Evolutionary conservation across 495 filamentous ascomycete species (phyloP), one percentile per base, ranked within the genome.

Genomic region (Aspergillus avenaceus): DNA sequence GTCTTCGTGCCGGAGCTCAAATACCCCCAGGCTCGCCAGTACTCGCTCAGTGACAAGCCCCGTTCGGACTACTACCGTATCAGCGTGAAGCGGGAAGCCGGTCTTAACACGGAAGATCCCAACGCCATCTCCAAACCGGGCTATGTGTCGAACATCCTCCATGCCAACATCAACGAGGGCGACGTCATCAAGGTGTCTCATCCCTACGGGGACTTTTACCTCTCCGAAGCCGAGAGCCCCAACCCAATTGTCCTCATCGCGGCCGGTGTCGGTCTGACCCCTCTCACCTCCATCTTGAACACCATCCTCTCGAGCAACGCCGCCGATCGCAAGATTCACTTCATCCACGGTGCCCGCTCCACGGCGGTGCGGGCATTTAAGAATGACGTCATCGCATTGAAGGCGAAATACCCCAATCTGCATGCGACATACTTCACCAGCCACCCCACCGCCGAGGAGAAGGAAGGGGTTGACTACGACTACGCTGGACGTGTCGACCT

Each of bases 161-260:
- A 90, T 67, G 78, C 80, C 55, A 58, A 68, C 8, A 76, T 77
- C 65, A 64, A 74, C 5, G 74, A 77, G 26, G 86, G 85, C 36
- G 81, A 84, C 50, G 57, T 67, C 4, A 54, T 90, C 43, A 69
- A 82, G 53, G 71, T 90, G 3, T 83, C 84, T 4, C 84, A 86
- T 59, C 85, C 86, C 5, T 75, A 66, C 29, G 86, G 86, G 26
- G 85, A 88, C 52, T 90, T 90, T 70, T 84, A 78, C 71, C 69
- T 85, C 28, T 72, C 81, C 42, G 46, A 59, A 19, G 52, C 54
- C 1, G 50, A 56, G 31, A 45, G 40, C 54, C 59, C 48, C 25
- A 66, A 70, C 63, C 76, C 69, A 49, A 54, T 90, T n/a, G 86
- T 85, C 1, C 71, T 89, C 47, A 73, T 90, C 55, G 82, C 82